Evolutionary conservation across 495 filamentous ascomycete genomes (phyloP).

Genomic region (Astrocystis sublimbata): DNA sequence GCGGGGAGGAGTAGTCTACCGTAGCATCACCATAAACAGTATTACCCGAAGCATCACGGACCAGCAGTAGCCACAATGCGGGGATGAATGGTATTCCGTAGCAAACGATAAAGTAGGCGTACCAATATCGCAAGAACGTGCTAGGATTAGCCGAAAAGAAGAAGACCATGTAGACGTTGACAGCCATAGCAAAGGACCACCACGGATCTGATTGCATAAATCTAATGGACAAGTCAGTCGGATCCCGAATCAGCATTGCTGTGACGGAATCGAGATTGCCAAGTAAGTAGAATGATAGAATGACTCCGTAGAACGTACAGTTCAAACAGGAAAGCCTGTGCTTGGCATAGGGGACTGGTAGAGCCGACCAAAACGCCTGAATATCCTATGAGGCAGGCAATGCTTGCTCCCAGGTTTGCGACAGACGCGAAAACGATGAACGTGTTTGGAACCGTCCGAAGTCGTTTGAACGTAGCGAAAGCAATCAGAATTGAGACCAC

Average conservation of each 20-base stretch:
- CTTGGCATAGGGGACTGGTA: constrained; percentile 62
- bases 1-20: constrained; percentile 28
- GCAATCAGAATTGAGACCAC: constrained; percentile 71
- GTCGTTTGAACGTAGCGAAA: constrained; percentile 58
- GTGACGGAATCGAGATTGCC: too few species aligned
- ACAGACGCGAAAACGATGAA: constrained; percentile 82
- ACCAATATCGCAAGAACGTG: constrained; percentile 65
- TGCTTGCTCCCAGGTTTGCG: constrained; percentile 76
- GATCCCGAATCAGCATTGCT: too few species aligned
- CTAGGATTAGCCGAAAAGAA: constrained; percentile 69
- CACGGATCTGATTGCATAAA: constrained; percentile 61
- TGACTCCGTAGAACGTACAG: constrained; percentile 38
- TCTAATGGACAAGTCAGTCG: constrained; percentile 34
- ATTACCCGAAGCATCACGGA: constrained; percentile 46
- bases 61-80: constrained; percentile 64
- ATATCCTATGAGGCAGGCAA: constrained; percentile 70
- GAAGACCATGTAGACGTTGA: constrained; percentile 84
- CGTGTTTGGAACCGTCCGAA: constrained; percentile 77
- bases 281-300: too few species aligned
- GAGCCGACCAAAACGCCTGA: constrained; percentile 54
- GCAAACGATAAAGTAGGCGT: constrained; percentile 67
- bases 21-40: constrained; percentile 74
- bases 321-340: constrained; percentile 75
- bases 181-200: constrained; percentile 75
- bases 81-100: constrained; percentile 76